Base-by-base conservation (phyloP, 177 flowering plant genomes). In the Vitis hybrid region DNA sequence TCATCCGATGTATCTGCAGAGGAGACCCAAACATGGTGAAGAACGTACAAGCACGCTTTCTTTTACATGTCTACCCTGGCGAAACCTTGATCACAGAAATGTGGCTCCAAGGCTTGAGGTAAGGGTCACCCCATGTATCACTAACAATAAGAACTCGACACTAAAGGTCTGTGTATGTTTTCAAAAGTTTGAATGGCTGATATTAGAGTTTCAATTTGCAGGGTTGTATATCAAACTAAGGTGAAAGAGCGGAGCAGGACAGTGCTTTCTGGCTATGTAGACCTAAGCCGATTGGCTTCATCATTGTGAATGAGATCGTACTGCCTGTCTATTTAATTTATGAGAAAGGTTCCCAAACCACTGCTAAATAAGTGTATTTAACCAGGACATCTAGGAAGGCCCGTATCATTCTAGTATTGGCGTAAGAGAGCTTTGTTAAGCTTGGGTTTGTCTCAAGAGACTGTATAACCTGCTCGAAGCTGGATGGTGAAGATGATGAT, bases 71-170 rank as follows among this genome's bases (percentile, higher is more conserved):
- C 31, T 95, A 84, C 80, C 96, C 98, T 52, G 98, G 98, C 2
- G 99, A 95, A 80, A 87, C 91, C 62, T 80, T 95, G 71, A 72
- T 89, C 55, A 95, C 99, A 3, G 93, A 91, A 80, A 95, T 93
- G 99, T 95, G 99, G 99, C 84, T 88, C 55, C 90, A 89, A 62
- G 93, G 88, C n/a, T 69, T 79, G 61, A 91, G 91, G 99, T 92
- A 73, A 38, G 9, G 18, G 20, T 59, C 19, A 6, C 38, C 31
- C 66, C 63, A 11, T 61, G 11, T 64, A n/a, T 11, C 14, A 13
- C 14, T 65, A 9, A 9, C 14, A 3, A 6, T 7, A 38, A 38
- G 6, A 38, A 1, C 44, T 38, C 44, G 0, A 38, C 8, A 38
- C 44, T 38, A 7, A 38, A 38, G 44, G 8, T 38, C 44, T 38